phyloP scores from a whole-genome alignment of 1,284 basidiomycete species.

The Trichosporon sp. region DNA sequence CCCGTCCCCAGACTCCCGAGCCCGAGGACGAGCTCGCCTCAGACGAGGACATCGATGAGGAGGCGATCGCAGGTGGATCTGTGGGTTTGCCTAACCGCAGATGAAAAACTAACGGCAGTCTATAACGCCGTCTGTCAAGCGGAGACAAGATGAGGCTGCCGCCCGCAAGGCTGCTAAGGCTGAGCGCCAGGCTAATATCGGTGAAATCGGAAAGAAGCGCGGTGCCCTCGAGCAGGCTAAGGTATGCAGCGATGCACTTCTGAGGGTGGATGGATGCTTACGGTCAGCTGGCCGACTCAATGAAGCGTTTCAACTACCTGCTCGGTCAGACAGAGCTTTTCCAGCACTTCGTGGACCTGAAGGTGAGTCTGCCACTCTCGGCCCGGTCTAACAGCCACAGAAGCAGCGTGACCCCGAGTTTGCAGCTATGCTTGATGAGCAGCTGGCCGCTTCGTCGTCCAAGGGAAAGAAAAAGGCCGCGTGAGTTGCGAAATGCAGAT shows the following conservation, averaged over 20 bases:
- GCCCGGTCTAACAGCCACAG: slow-evolving; percentile 57
- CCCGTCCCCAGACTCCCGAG: slow-evolving; percentile 44
- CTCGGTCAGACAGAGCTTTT: slow-evolving; percentile 94
- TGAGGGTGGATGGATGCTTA: slow-evolving; percentile 8
- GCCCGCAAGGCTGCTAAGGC: slow-evolving; percentile 49
- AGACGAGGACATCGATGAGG: slow-evolving; percentile 39
- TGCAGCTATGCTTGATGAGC: slow-evolving; percentile 78
- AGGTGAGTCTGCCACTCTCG: slow-evolving; percentile 61
- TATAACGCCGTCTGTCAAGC: slow-evolving; percentile 44
- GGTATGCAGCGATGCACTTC: slow-evolving; percentile 36
- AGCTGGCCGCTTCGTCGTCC: slow-evolving; percentile 65
- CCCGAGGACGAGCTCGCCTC: slow-evolving; percentile 43
- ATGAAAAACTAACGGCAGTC: slow-evolving; percentile 15
- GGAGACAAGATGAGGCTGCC: slow-evolving; percentile 39
- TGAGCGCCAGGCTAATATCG: slow-evolving; percentile 49
- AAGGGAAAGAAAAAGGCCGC: slow-evolving; percentile 70
- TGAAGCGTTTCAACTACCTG: slow-evolving; percentile 92
- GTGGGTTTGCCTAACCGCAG: slow-evolving; percentile 14
- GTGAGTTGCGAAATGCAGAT: slow-evolving; percentile 59
- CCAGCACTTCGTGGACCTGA: slow-evolving; percentile 93
- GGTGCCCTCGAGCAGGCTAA: slow-evolving; percentile 54
- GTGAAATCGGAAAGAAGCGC: slow-evolving; percentile 50
- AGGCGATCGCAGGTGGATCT: slow-evolving; percentile 31
- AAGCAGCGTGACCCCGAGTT: slow-evolving; percentile 91
- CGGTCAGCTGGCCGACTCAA: slow-evolving; percentile 80